Conservation (phyloP, 2,329 filamentous ascomycete genomes). For the Lizonia empirigonia region DNA sequence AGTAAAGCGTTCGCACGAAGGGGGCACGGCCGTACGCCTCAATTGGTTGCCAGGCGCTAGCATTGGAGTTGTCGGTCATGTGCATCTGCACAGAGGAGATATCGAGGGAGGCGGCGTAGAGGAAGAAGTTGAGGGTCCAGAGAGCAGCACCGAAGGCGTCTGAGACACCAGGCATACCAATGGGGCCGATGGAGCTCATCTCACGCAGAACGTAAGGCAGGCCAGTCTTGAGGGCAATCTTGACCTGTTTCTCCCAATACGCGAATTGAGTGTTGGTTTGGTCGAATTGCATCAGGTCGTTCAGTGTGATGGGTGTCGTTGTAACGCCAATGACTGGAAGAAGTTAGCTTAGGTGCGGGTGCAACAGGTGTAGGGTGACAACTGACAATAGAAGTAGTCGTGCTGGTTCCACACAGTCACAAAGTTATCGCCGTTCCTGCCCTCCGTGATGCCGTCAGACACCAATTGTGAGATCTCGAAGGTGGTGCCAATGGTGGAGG, state of each 20-base stretch:
- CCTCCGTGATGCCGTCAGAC: constrained; percentile 47
- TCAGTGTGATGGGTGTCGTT: constrained; percentile 50
- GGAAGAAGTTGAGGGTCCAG: constrained; percentile 60
- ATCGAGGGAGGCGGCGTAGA: constrained; percentile 56
- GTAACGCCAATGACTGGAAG: constrained; percentile 54
- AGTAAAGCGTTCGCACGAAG: constrained; percentile 57
- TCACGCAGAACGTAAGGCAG: constrained; percentile 58
- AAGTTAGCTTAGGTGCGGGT: constrained; percentile 19
- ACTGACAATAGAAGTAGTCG: constrained; percentile 58
- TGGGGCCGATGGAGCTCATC: constrained; percentile 58
- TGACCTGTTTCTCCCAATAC: constrained; percentile 54
- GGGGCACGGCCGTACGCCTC: constrained; percentile 48
- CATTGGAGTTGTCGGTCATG: constrained; percentile 61
- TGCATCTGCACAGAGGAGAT: constrained; percentile 58
- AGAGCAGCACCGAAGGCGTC: constrained; percentile 58
- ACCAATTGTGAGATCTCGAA: constrained; percentile 54
- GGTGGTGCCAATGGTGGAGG: constrained; percentile 58
- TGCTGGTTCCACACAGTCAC: constrained; percentile 59
- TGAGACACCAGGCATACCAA: constrained; percentile 54
- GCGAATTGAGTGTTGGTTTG: constrained; percentile 56
- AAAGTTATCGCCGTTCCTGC: constrained; percentile 46
- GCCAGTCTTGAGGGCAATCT: constrained; percentile 49
- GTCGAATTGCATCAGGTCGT: constrained; percentile 53
- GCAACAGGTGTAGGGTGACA: neutral
- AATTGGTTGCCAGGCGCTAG: constrained; percentile 57